Percentiles rank a stretch among this genome's conserved stretches.
Evolutionary conservation across 768 basidiomycete species (phyloP).

Genomic region (Mycena pura): DNA sequence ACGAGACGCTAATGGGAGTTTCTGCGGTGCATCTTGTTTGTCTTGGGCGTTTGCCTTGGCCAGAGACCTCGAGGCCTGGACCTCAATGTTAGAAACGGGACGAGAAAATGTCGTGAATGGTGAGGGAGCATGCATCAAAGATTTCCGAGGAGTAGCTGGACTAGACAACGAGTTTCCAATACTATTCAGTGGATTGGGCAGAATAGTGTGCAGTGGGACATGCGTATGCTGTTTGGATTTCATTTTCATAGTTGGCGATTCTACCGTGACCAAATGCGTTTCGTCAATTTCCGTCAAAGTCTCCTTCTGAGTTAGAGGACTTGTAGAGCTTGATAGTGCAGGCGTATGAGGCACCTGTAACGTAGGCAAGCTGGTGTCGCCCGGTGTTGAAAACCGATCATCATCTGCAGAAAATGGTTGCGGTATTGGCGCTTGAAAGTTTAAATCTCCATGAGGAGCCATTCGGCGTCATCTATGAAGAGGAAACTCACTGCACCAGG

Average conservation of each 20-base stretch:
- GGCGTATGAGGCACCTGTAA: slow-evolving; percentile 14
- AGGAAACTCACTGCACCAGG: slow-evolving; percentile 46
- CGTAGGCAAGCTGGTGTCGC: slow-evolving; percentile 22
- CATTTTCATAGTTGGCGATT: too few species aligned
- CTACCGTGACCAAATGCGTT: neutral
- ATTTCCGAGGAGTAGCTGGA: neutral
- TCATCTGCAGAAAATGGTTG: slow-evolving; percentile 14
- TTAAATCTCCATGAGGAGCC: neutral
- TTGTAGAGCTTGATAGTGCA: too few species aligned
- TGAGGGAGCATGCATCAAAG: neutral
- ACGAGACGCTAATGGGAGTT: neutral
- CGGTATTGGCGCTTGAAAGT: neutral
- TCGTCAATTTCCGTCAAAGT: slow-evolving; percentile 19
- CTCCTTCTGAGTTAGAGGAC: too few species aligned
- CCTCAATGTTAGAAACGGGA: too few species aligned
- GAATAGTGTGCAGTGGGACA: too few species aligned
- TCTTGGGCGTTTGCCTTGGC: too few species aligned
- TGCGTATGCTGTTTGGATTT: too few species aligned
- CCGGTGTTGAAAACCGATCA: slow-evolving; percentile 42
- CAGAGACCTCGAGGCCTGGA: too few species aligned
- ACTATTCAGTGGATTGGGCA: neutral
- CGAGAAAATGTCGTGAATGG: too few species aligned
- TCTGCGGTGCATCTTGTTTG: neutral
- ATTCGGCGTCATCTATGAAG: neutral
- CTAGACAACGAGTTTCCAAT: neutral